Base-by-base conservation (phyloP, 2,329 filamentous ascomycete genomes). In the Fusarium algeriense region DNA sequence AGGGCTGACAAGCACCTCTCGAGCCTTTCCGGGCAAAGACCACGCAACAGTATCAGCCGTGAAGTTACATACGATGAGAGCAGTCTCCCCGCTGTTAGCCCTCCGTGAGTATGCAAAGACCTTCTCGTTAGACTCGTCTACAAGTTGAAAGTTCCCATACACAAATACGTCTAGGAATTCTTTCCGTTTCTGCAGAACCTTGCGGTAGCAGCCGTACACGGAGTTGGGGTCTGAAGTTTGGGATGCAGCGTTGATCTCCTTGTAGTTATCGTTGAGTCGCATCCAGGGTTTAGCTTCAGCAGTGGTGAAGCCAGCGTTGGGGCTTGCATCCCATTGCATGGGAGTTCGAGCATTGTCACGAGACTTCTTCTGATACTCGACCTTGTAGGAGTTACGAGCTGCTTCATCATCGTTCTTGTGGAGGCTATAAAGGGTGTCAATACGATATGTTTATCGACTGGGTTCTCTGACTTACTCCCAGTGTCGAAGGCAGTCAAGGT, bases 261-360 rank as follows among this genome's bases (percentile, higher is more conserved):
- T 77, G 77, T 89, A 90, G 76, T 89, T 86, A 60, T 90, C 87
- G 76, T 93, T 90, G 41, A 90, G 86, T 17, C 87, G 85, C 87
- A 94, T 93, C 92, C 92, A 94, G 5, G 91, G 90, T 58, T 83
- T 84, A 7, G 77, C 78, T 12, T 80, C 81, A 3, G 67, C 58
- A 17, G 82, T 82, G 1, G 90, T 90, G 81, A 94, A 94, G 14
- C 92, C 92, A 0, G 84, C 91, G 65, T 93, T 86, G 0, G 81
- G 75, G 2, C 80, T 82, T n/a, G 79, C 75, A 67, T 89, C 85
- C 92, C 92, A 94, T 76, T 93, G 91, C 79, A 94, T 90, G 0
- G 92, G 92, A 1, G 90, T 89, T 48, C 92, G 85, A 11, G 88
- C 89, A 78, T 94, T 92, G 79, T 94, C 92, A 26, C 92, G 81